Conservation (phyloP, 2,329 filamentous ascomycete species). For the Hymenoscyphus fructigenus region DNA sequence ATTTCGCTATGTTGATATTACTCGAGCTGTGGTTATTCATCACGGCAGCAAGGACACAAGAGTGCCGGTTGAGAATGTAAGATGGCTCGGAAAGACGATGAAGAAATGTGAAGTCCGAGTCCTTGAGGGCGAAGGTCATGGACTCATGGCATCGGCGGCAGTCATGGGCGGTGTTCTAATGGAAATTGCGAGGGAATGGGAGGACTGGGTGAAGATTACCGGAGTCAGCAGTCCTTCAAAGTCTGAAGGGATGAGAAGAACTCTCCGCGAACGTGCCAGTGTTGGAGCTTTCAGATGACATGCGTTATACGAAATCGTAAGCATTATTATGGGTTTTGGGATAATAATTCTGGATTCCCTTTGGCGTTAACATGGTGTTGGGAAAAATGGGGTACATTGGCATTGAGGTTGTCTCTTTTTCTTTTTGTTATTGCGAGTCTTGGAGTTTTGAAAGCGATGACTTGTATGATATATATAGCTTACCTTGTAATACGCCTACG, state of each 20-base stretch:
- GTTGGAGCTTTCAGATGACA: constrained; percentile 34
- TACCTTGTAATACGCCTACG: constrained; percentile 8
- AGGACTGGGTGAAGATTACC: constrained; percentile 73
- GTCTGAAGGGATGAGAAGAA: constrained; percentile 30
- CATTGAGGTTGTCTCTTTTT: background rate
- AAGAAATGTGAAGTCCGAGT: constrained; percentile 87
- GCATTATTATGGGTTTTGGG: background rate
- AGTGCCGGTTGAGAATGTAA: constrained; percentile 91
- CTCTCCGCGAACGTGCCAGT: constrained; percentile 35
- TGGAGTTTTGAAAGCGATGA: constrained; percentile 2
- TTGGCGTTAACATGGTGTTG: background rate
- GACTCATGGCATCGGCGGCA: constrained; percentile 87
- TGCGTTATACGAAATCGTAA: background rate
- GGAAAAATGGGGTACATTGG: background rate
- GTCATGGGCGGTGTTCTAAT: constrained; percentile 95
- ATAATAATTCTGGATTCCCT: background rate
- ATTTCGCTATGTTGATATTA: constrained; percentile 96
- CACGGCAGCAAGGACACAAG: constrained; percentile 88
- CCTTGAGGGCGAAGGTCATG: constrained; percentile 88
- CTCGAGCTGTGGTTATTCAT: constrained; percentile 85
- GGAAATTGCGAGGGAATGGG: constrained; percentile 93
- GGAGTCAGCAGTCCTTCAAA: constrained; percentile 35
- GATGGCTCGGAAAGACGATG: constrained; percentile 95
- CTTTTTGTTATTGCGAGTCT: background rate
- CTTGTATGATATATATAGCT: constrained; percentile 9